phyloP scores from a whole-genome alignment of 1,284 basidiomycete genomes.

The Austroboletus olivaceoglutinosus region DNA sequence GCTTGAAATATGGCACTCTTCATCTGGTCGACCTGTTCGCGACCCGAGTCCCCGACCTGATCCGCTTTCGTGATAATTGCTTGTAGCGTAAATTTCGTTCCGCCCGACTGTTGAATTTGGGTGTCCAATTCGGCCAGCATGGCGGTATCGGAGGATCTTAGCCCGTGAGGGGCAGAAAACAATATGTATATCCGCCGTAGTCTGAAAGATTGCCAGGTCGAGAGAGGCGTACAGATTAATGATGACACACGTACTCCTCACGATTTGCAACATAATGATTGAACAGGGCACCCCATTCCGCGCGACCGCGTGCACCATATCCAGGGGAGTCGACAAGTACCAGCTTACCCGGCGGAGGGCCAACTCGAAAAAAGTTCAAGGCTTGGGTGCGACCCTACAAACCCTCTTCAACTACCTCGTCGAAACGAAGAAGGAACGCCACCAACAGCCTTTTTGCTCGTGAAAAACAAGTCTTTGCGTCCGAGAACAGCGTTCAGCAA shows the following conservation, averaged over 20 bases:
- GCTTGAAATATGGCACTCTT: slow-evolving; percentile 37
- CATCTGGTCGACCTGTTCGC: slow-evolving; percentile 29
- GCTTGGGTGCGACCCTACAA: slow-evolving; percentile 64
- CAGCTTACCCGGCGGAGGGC: slow-evolving; percentile 51
- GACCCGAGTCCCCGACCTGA: slow-evolving; percentile 37
- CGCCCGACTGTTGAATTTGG: slow-evolving; percentile 36
- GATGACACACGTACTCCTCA: slow-evolving; percentile 46
- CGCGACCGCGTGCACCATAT: slow-evolving; percentile 68
- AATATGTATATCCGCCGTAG: slow-evolving; percentile 67
- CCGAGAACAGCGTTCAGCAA: slow-evolving; percentile 67
- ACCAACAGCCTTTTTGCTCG: slow-evolving; percentile 66
- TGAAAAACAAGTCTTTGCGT: slow-evolving; percentile 53
- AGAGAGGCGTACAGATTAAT: background rate
- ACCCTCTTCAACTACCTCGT: background rate
- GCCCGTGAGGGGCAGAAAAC: slow-evolving; percentile 62
- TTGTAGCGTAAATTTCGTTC: slow-evolving; percentile 57
- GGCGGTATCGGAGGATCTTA: slow-evolving; percentile 52
- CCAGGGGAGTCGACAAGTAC: slow-evolving; percentile 75
- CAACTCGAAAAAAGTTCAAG: slow-evolving; percentile 70
- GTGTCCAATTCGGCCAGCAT: slow-evolving; percentile 58
- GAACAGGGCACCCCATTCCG: slow-evolving; percentile 71
- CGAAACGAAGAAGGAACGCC: background rate
- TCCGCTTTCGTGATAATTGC: slow-evolving; percentile 72
- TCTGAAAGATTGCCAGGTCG: slow-evolving; percentile 35
- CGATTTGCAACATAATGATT: slow-evolving; percentile 59